Conservation (phyloP, 495 filamentous ascomycete species). For the Penicillium roqueforti region DNA sequence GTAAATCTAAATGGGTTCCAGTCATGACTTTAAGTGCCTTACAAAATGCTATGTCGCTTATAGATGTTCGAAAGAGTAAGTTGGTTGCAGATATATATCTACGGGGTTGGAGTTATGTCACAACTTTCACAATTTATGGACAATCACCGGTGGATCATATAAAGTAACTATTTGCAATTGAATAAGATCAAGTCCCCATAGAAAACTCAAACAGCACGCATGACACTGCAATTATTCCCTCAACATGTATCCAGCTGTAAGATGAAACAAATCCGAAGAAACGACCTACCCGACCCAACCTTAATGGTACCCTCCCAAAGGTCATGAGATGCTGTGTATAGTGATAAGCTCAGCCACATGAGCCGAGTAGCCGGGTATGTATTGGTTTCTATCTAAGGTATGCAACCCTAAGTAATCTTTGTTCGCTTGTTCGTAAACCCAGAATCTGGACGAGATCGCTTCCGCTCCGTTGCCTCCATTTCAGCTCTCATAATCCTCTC, state of each 20-base stretch:
- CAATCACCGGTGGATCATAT: background rate
- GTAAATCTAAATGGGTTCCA: background rate
- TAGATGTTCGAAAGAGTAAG: background rate
- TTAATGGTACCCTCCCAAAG: background rate
- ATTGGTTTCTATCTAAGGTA: background rate
- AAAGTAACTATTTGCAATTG: background rate
- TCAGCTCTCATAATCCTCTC: slow-evolving; percentile 89
- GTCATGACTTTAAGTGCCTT: too few relatives aligned
- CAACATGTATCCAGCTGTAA: background rate
- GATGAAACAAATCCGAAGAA: background rate
- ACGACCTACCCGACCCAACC: background rate
- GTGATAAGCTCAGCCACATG: background rate
- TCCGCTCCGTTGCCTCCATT: slow-evolving; percentile 63
- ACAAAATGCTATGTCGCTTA: background rate
- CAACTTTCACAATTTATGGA: too few relatives aligned
- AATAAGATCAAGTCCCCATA: background rate
- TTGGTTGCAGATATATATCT: background rate
- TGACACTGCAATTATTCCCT: background rate
- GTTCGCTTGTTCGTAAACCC: slow-evolving; percentile 37
- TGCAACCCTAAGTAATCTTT: slow-evolving; percentile 26
- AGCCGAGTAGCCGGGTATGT: background rate
- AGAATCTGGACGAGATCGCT: slow-evolving; percentile 44
- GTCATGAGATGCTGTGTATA: background rate
- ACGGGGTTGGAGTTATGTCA: background rate
- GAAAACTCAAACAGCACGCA: background rate